Base-by-base conservation (phyloP, 176 grass and related monocot species). In the Typha latifolia region DNA sequence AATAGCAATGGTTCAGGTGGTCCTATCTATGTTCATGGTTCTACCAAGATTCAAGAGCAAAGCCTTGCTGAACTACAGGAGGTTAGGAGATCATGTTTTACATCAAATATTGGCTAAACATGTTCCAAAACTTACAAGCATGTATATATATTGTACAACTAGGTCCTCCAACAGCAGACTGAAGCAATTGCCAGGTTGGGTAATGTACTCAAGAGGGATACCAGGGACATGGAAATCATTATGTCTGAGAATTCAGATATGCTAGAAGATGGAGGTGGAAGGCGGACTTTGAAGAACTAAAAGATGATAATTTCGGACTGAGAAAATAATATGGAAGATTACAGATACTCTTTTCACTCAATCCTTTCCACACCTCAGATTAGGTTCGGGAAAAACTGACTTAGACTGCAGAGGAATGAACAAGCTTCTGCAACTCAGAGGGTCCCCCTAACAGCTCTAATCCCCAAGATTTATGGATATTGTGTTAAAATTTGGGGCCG, bases 171-270 rank as follows among this genome's bases (percentile, higher is more conserved):
- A 53, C 86, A 90, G 71, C 88, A 99, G 79, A 99, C 85, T 0
- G 86, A 90, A 69, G 94, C 89, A n/a, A 82, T 99, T 87, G 86
- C 81, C 3, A 93, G 82, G 70, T 77, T 99, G 70, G 89, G 89
- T 14, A 87, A 81, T 82, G 94, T 99, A 49, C 61, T 99, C 56
- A 99, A 99, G 81, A 92, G 86, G 72, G 89, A 99, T 74, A 81
- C 84, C 23, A 82, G 89, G 32, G 94, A 99, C 49, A 47, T 87
- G 65, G 89, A 90, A 74, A 99, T 99, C 57, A 82, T 99, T 57
- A 81, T 81, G 74, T 85, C 76, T 22, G 86, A 90, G 59, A 77
- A 78, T 55, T 82, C 14, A 0, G 86, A 90, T 32, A 70, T 76
- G 79, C 67, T 14, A 14, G 81, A 90, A 78, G 86, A 79, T 24